Evolutionary conservation across 2,329 filamentous ascomycete species (phyloP), one percentile per base, ranked within the genome.

Genomic region (Calonectria pseudoturangicola): DNA sequence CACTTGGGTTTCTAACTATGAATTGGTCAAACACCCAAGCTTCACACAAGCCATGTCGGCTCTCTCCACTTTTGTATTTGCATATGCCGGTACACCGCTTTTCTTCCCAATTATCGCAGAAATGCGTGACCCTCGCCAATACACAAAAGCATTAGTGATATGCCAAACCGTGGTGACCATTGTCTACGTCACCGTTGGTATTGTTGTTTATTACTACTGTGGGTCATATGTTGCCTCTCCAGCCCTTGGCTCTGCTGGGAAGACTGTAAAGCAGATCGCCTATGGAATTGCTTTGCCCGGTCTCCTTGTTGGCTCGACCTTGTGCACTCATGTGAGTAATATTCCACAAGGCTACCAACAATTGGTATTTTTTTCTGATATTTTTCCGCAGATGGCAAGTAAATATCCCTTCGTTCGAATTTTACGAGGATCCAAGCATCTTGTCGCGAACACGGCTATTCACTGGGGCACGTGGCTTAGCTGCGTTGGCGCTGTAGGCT

Each of bases 201-300:
- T 15, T 30, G 48, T 51, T 12, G 48, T 51, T 6, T 51, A 30
- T 16, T 51, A 51, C 25, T 51, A 51, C 10, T 30, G 4, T 21
- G 48, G 48, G 5, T 51, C 21, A 12, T 51, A 51, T n/a, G 48
- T 51, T 51, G 48, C 48, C 48, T 28, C 21, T 7, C 48, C 48
- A 1, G 48, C 48, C 30, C 48, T 51, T 30, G 48, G 48, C 13
- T 51, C 48, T 4, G 48, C 48, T 18, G 48, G 48, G 16, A 13
- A 13, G 27, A 51, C 21, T 16, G 15, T 51, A 3, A 51, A 51
- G 21, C 21, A 51, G 25, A 28, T 51, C 10, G 16, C 2, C 21
- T 51, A 51, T 12, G 48, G 48, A 16, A 12, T 51, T 15, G 48
- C 21, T 7, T n/a, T 51, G 25, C 48, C 21, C 13, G 48, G 21